Evolutionary conservation across 495 filamentous ascomycete species (phyloP).

Genomic region (Neurospora sp.): DNA sequence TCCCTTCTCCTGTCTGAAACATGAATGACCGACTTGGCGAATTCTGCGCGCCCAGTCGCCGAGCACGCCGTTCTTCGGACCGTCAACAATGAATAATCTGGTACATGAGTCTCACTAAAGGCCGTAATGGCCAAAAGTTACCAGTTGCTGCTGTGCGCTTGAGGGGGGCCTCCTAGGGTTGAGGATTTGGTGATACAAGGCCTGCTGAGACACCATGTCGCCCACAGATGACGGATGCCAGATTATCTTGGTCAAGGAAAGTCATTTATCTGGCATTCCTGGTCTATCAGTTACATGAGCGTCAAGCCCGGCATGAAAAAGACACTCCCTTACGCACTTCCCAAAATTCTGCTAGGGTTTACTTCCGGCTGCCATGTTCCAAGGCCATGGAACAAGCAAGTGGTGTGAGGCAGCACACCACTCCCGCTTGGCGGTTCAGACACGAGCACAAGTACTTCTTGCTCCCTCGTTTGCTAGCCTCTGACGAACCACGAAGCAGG

Average conservation of each 20-base stretch:
- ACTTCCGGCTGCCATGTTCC: not conserved
- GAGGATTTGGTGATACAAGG: constrained; percentile 8
- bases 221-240: constrained; percentile 5
- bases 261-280: constrained; percentile 7
- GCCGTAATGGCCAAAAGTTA: not conserved
- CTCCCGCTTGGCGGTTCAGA: constrained; percentile 2
- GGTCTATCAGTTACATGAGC: not conserved
- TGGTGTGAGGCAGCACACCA: not conserved
- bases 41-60: not conserved
- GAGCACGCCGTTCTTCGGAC: not conserved
- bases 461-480: not conserved
- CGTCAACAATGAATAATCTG: not conserved
- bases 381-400: not conserved
- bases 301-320: not conserved
- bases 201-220: constrained; percentile 18
- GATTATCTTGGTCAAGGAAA: constrained; percentile 4
- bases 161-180: not conserved
- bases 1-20: not conserved
- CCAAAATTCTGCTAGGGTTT: not conserved
- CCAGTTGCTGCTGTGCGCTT: not conserved
- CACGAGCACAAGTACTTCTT: constrained; percentile 2
- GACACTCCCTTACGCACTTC: not conserved
- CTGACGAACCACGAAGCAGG: not conserved
- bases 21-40: not conserved
- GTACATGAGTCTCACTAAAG: not conserved